These are phyloP conservation scores for Botrytis tulipae DNA, from an alignment of 2,329 filamentous ascomycete species.

Conservation along the genomic window DNA sequence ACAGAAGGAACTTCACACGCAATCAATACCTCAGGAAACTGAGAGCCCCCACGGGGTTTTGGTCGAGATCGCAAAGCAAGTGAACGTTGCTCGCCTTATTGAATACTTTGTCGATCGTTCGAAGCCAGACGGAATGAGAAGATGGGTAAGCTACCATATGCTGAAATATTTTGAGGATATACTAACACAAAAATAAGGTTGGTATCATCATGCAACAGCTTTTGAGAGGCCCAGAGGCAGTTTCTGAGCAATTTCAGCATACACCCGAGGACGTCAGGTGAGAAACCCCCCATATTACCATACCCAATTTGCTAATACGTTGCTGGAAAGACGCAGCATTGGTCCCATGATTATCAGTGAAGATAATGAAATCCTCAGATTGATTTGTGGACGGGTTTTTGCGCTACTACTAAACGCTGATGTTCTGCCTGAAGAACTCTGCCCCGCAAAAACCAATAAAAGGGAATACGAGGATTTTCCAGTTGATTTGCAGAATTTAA, in stretches of 20 bases:
- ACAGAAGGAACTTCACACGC: conserved; percentile 27
- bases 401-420: conserved; percentile 24
- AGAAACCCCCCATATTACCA: conserved; percentile 13
- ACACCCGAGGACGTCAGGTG: conserved; percentile 31
- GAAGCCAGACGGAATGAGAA: conserved; percentile 25
- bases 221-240: conserved; percentile 25
- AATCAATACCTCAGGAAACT: not conserved
- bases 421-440: conserved; percentile 26
- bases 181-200: conserved; percentile 24
- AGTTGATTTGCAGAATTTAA: conserved; percentile 18
- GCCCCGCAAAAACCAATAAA: conserved; percentile 25
- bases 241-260: conserved; percentile 25
- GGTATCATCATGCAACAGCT: conserved; percentile 36
- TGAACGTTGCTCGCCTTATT: conserved; percentile 18
- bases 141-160: conserved; percentile 32
- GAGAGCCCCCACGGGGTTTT: not conserved
- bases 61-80: not conserved
- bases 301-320: not conserved
- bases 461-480: conserved; percentile 30
- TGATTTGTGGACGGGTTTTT: conserved; percentile 33
- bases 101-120: conserved; percentile 27
- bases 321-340: conserved; percentile 26
- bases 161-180: not conserved
- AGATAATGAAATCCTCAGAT: conserved; percentile 31
- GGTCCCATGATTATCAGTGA: conserved; percentile 31